Conservation (phyloP, 2,329 filamentous ascomycete genomes). For the Trichoderma oligosporum region DNA sequence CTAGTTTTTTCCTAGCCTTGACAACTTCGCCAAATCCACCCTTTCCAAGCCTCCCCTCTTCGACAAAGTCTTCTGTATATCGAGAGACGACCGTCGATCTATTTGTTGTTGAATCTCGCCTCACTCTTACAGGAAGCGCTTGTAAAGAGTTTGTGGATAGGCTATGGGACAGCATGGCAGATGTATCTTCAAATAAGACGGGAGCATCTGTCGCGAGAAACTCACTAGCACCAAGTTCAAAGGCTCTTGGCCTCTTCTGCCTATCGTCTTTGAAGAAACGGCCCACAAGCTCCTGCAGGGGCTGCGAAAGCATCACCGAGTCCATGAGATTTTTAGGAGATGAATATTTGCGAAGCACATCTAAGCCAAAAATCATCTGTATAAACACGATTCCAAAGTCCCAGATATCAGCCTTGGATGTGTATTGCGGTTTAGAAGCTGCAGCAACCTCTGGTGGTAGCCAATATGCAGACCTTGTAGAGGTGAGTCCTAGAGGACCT, state of each 20-base stretch:
- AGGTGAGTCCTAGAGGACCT: slow-evolving; percentile 50
- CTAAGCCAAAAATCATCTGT: slow-evolving; percentile 89
- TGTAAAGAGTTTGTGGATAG: slow-evolving; percentile 42
- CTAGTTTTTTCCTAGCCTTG: slow-evolving; percentile 89
- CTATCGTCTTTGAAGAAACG: slow-evolving; percentile 83
- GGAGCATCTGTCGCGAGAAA: slow-evolving; percentile 64
- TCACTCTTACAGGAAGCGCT: slow-evolving; percentile 46
- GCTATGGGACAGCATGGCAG: slow-evolving; percentile 39
- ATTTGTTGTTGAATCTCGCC: slow-evolving; percentile 60
- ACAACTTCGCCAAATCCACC: slow-evolving; percentile 96
- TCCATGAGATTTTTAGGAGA: slow-evolving; percentile 73
- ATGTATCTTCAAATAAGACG: slow-evolving; percentile 48
- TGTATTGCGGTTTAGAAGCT: slow-evolving; percentile 59
- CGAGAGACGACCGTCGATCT: slow-evolving; percentile 56
- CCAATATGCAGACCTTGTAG: slow-evolving; percentile 78
- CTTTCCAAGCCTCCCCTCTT: slow-evolving; percentile 83
- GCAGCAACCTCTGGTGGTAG: slow-evolving; percentile 70
- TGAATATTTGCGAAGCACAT: slow-evolving; percentile 70
- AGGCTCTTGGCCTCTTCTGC: slow-evolving; percentile 79
- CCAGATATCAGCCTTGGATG: slow-evolving; percentile 87
- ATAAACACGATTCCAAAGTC: slow-evolving; percentile 86
- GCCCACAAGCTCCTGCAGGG: slow-evolving; percentile 73
- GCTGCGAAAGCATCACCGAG: slow-evolving; percentile 65
- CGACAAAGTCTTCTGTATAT: slow-evolving; percentile 85
- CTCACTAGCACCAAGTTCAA: slow-evolving; percentile 63